phyloP scores from a whole-genome alignment of 352 stramenopile species.

The Globisporangium solare region DNA sequence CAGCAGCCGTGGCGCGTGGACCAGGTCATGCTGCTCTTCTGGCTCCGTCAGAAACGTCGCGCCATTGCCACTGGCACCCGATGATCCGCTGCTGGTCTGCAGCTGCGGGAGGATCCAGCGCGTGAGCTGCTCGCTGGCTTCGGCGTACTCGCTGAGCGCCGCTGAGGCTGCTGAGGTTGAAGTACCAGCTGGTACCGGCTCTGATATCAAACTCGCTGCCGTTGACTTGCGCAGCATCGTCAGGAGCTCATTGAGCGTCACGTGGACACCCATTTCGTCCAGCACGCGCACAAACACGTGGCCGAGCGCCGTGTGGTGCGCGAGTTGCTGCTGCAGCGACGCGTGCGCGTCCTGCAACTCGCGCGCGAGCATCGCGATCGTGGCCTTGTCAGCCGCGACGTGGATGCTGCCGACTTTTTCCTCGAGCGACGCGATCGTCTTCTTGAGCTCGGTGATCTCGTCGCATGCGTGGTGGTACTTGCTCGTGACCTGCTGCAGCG shows the following conservation, averaged over 20 bases:
- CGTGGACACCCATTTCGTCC: conserved; percentile 23
- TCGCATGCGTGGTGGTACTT: conserved; percentile 70
- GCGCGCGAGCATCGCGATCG: conserved; percentile 49
- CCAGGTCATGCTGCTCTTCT: conserved; percentile 18
- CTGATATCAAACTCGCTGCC: no score
- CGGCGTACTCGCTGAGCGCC: conserved; percentile 6
- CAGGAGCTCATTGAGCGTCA: conserved; percentile 28
- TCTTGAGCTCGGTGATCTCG: conserved; percentile 68
- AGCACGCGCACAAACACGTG: conserved; percentile 32
- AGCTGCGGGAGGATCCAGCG: conserved; percentile 20
- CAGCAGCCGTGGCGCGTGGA: conserved; percentile 4
- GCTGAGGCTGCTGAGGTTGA: not conserved
- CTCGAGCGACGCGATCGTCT: conserved; percentile 56
- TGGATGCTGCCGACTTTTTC: conserved; percentile 67
- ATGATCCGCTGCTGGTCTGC: conserved; percentile 12
- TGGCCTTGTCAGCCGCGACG: conserved; percentile 58
- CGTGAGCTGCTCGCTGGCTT: conserved; percentile 15
- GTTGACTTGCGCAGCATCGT: conserved; percentile 13
- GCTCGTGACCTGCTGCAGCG: conserved; percentile 43
- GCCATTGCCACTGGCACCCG: not conserved
- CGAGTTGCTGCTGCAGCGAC: conserved; percentile 8
- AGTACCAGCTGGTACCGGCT: no score
- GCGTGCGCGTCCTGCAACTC: conserved; percentile 52
- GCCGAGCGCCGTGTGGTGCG: conserved; percentile 18
- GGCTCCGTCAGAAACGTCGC: conserved; percentile 53